Base-by-base conservation (phyloP, 75 land plant species). In the Pinus tabuliformis region DNA sequence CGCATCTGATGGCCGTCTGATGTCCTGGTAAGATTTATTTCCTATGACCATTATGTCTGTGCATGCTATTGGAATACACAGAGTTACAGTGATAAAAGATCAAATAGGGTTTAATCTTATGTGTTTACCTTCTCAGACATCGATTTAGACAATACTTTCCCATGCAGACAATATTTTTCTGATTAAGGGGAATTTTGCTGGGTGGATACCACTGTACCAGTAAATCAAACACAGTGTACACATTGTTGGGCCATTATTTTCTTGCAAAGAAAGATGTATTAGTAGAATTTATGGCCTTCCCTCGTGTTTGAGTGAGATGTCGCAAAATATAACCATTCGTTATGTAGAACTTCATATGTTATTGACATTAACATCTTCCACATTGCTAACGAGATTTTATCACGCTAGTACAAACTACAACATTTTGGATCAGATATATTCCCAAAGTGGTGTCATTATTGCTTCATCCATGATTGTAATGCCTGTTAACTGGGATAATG, bases 1-100 rank as follows among this genome's bases (percentile, higher is more conserved):
- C 49, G 76, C 96, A 61, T 78, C 92, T 22, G 91, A 92, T 82
- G 81, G 22, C 21, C 84, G 83, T 57, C 75, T 97, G 57, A 81
- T 74, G 45, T 80, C 89, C 30, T 97, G 99, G 99, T 95, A 37
- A 83, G 91, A 77, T 74, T n/a, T 66, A 22, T 54, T 60, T 57
- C 70, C 26, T 22, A 9, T 79, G 15, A 39, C n/a, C 58, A 54
- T 28, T 64, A 74, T 18, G 18, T 64, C 12, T 60, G 54, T 78
- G 54, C 13, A 52, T 17, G 52, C 56, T 52, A 64, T 5, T 16
- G 17, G 13, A 8, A 20, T 1, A 64, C 0, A 64, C 2, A 49
- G 54, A 49, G 54, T 49, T 49, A 45, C 7, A 49, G n/a, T 64
- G 74, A 64, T 12, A 64, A 16, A 15, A 64, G 42, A 16, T 64